These are phyloP conservation scores for Yamadazyma nakazawae DNA, from an alignment of 805 yeast species.

Conservation along the genomic window DNA sequence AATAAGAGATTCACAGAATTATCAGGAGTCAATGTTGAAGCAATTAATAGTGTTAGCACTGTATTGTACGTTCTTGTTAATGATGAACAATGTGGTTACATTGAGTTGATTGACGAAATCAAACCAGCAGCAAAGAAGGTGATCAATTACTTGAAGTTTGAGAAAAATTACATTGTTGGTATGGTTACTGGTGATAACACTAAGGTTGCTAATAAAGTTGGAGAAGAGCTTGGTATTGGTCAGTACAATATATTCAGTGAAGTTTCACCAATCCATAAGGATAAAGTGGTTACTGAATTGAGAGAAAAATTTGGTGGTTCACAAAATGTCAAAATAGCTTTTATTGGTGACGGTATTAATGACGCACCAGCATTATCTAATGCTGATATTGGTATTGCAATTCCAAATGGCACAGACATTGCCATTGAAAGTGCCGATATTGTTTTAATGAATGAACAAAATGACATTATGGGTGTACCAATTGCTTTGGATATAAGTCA, in stretches of 20 bases:
- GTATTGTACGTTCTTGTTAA: constrained; percentile 58
- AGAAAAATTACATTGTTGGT: constrained; percentile 59
- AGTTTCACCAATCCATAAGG: constrained; percentile 74
- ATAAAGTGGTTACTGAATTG: constrained; percentile 57
- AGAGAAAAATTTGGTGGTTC: constrained; percentile 42
- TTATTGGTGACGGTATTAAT: constrained; percentile 97
- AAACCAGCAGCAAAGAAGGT: constrained; percentile 64
- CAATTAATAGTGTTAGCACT: constrained; percentile 33
- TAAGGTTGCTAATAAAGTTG: constrained; percentile 61
- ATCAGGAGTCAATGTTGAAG: constrained; percentile 11
- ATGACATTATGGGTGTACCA: constrained; percentile 47
- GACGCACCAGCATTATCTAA: constrained; percentile 95
- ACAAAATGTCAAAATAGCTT: constrained; percentile 53
- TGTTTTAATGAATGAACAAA: constrained; percentile 50
- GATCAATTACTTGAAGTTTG: constrained; percentile 48
- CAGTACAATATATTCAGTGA: constrained; percentile 65
- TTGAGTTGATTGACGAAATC: constrained; percentile 65
- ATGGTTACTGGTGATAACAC: constrained; percentile 88
- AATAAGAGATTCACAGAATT: constrained; percentile 25
- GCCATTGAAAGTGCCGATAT: constrained; percentile 97
- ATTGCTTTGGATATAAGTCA: constrained; percentile 67
- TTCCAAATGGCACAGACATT: constrained; percentile 90
- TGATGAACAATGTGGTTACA: constrained; percentile 55
- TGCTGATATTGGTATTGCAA: constrained; percentile 86
- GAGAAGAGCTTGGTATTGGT: constrained; percentile 64